These are phyloP conservation scores for Chlorencoelia australis DNA, from an alignment of 2,329 filamentous ascomycete genomes.

Conservation along the genomic window DNA sequence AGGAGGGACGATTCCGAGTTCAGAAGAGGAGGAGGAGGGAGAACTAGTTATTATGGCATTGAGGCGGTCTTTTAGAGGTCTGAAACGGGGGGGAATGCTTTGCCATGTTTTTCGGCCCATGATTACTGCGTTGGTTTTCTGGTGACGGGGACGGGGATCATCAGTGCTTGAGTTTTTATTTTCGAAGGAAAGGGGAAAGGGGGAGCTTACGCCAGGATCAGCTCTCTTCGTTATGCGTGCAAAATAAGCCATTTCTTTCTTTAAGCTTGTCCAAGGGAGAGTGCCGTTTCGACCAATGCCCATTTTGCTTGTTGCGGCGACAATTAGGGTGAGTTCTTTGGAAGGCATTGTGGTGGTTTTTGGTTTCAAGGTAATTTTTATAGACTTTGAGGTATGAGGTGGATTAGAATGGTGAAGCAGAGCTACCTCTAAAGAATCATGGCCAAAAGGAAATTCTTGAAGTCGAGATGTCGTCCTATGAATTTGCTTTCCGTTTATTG, in stretches of 20 bases:
- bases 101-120: slow-evolving; percentile 99
- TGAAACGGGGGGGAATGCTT: slow-evolving; percentile 67
- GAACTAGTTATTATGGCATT: slow-evolving; percentile 65
- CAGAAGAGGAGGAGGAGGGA: neutral
- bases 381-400: too few relatives aligned
- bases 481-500: too few relatives aligned
- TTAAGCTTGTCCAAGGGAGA: slow-evolving; percentile 83
- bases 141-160: neutral
- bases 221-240: slow-evolving; percentile 66
- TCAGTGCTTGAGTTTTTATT: too few relatives aligned
- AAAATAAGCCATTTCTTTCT: slow-evolving; percentile 92
- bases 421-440: too few relatives aligned
- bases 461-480: too few relatives aligned
- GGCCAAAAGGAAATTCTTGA: too few relatives aligned
- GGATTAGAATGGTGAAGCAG: too few relatives aligned
- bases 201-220: slow-evolving; percentile 33
- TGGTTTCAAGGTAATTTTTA: too few relatives aligned
- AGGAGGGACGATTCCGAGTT: neutral
- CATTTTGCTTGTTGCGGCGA: slow-evolving; percentile 80
- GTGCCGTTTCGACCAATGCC: slow-evolving; percentile 74
- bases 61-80: slow-evolving; percentile 68
- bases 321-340: slow-evolving; percentile 72
- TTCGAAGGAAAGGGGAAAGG: too few relatives aligned
- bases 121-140: slow-evolving; percentile 61
- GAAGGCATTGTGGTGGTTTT: slow-evolving; percentile 10